phyloP scores from a whole-genome alignment of 108 stramenopile genomes.

The Pseudonitzschia delicatissima region DNA sequence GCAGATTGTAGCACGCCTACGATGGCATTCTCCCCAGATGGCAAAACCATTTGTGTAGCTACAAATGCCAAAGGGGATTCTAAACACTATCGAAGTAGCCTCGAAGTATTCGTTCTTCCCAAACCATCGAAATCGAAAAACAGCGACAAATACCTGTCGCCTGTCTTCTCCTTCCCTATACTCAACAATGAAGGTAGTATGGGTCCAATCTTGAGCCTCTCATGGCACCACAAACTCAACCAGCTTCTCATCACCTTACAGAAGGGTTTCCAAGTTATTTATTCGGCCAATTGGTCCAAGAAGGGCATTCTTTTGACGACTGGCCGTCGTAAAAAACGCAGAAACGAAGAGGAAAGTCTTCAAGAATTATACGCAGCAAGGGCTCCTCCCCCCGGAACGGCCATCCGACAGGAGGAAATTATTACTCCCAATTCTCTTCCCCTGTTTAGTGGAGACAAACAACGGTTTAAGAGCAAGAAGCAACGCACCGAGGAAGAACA shows the following conservation, averaged over 20 bases:
- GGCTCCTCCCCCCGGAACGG: slow-evolving; percentile 66
- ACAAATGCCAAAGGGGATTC: slow-evolving; percentile 37
- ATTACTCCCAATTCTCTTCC: slow-evolving; percentile 71
- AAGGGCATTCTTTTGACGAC: slow-evolving; percentile 69
- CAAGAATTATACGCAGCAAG: slow-evolving; percentile 63
- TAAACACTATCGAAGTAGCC: slow-evolving; percentile 18
- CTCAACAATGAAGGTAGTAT: background rate
- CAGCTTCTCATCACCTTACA: slow-evolving; percentile 75
- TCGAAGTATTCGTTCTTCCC: slow-evolving; percentile 21
- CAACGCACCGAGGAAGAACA: slow-evolving; percentile 50
- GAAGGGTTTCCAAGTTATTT: slow-evolving; percentile 59
- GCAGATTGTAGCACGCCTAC: slow-evolving; percentile 24
- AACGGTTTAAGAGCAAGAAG: slow-evolving; percentile 38
- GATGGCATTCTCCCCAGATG: slow-evolving; percentile 70
- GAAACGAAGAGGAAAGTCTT: slow-evolving; percentile 54
- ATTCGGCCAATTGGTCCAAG: slow-evolving; percentile 49
- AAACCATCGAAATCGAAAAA: slow-evolving; percentile 9
- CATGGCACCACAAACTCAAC: slow-evolving; percentile 80
- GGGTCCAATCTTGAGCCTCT: slow-evolving; percentile 46
- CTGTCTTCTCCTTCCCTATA: slow-evolving; percentile 8
- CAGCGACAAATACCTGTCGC: slow-evolving; percentile 10
- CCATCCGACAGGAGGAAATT: slow-evolving; percentile 54
- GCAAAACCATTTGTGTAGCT: slow-evolving; percentile 59
- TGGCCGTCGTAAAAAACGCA: slow-evolving; percentile 33
- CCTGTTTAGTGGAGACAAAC: slow-evolving; percentile 55